Evolutionary conservation across 257 asterid genomes (phyloP), one percentile per base, ranked within the genome.

Genomic region (Nicotiana tomentosiformis): DNA sequence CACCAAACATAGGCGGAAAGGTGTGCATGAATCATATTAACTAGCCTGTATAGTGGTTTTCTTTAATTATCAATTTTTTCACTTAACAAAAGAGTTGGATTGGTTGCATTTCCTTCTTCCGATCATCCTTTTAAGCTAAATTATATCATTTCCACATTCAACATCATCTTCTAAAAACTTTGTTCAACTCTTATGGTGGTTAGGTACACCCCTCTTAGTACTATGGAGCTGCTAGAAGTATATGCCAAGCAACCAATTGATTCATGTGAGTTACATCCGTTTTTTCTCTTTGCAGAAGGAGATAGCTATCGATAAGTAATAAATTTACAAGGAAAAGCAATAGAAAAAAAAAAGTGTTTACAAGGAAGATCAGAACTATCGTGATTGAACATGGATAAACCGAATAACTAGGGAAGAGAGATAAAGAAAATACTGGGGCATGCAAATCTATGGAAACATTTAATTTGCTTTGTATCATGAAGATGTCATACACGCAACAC

Each of bases 201-300:
- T 84, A 95, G 99, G 89, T 95, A 93, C 82, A 92, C 97, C 66
- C 99, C 97, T 66, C 93, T 96, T 64, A 87, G 88, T 87, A 93
- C 99, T 74, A 84, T 83, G 88, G 99, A 96, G 89, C 93, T 96
- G 72, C 86, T 96, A 82, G 98, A 95, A 88, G 83, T 90, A 37
- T 93, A 87, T 82, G 83, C 92, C 81, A 93, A 92, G 89, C 93
- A 90, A 88, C 72, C 91, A 55, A 80, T 93, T 29, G 97, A 93
- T 84, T 90, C 97, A 77, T 93, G 98, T 95, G 83, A 91, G 98
- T 88, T 69, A 6, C 81, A 66, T 51, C n/a, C 74, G 77, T 74
- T 74, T 46, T 26, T 17, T 51, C 26, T 26, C 10, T 46, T 74
- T 46, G 26, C 64, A 74, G 23, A 72, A 46, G 7, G 23, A 51